Conservation (phyloP, 2,329 filamentous ascomycete genomes). For the Amauroascus niger region DNA sequence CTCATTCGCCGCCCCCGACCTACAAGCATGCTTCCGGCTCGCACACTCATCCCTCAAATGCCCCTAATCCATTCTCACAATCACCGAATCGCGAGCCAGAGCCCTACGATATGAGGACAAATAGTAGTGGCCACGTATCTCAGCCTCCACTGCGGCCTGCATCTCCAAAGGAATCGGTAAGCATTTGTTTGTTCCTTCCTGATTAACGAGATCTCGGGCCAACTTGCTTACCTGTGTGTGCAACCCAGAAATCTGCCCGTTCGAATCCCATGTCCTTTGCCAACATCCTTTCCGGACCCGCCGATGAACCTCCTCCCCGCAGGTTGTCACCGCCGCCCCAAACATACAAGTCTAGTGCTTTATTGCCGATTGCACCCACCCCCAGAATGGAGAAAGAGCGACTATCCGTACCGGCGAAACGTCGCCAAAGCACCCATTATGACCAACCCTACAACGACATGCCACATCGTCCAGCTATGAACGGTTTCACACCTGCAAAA, state of each 20-base stretch:
- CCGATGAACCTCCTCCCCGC: constrained; percentile 47
- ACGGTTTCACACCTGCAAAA: constrained; percentile 21
- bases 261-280: constrained; percentile 92
- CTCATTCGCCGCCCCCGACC: constrained; percentile 25
- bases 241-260: constrained; percentile 56
- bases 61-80: constrained; percentile 31
- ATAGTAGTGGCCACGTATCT: constrained; percentile 26
- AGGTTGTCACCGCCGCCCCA: constrained; percentile 40
- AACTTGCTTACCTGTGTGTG: constrained; percentile 19
- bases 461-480: constrained; percentile 18
- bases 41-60: constrained; percentile 36
- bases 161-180: constrained; percentile 35
- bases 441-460: constrained; percentile 20
- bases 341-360: constrained; percentile 17
- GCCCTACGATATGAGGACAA: constrained; percentile 25
- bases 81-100: constrained; percentile 37
- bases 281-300: constrained; percentile 77
- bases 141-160: constrained; percentile 26
- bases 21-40: constrained; percentile 31
- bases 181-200: constrained; percentile 13
- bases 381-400: constrained; percentile 22
- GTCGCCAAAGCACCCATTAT: constrained; percentile 20
- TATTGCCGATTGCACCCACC: constrained; percentile 21
- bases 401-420: constrained; percentile 23
- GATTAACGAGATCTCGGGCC: constrained; percentile 7